Percentiles rank a stretch among this genome's conserved stretches.
These are phyloP conservation scores for Paraconiothyrium brasiliense DNA, from an alignment of 2,329 filamentous ascomycete species.

Conservation along the genomic window DNA sequence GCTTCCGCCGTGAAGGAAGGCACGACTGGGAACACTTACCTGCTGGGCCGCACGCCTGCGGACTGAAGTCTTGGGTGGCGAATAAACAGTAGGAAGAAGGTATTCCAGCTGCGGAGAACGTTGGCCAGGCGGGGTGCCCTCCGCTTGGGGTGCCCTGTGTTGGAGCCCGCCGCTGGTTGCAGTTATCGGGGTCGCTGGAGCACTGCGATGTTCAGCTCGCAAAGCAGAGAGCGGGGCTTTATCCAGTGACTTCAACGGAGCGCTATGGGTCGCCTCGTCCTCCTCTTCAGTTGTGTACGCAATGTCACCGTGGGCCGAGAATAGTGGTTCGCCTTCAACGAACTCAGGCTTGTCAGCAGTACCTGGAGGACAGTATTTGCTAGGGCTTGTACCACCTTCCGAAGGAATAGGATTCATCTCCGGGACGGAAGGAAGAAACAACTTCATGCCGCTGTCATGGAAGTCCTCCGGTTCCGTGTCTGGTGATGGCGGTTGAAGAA, in stretches of 20 bases:
- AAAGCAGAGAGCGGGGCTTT: constrained; percentile 19
- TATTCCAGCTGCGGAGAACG: constrained; percentile 15
- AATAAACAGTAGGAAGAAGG: constrained; percentile 43
- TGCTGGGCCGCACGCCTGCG: constrained; percentile 35
- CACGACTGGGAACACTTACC: constrained; percentile 36
- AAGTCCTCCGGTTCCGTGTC: constrained; percentile 21
- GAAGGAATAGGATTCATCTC: constrained; percentile 20
- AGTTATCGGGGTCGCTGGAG: constrained; percentile 4
- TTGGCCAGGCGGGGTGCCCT: neutral
- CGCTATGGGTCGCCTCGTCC: constrained; percentile 20
- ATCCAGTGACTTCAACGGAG: constrained; percentile 19
- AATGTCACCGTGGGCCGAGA: constrained; percentile 27
- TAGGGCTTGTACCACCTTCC: constrained; percentile 29
- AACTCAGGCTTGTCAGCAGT: constrained; percentile 41
- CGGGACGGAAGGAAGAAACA: constrained; percentile 24
- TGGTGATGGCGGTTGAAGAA: constrained; percentile 25
- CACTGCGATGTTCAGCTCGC: constrained; percentile 27
- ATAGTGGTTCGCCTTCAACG: constrained; percentile 32
- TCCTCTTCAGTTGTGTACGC: constrained; percentile 19
- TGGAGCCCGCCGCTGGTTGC: constrained; percentile 15
- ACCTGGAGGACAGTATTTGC: constrained; percentile 34
- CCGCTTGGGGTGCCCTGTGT: neutral
- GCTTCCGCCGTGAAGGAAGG: constrained; percentile 19
- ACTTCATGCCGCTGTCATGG: constrained; percentile 17
- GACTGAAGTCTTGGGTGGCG: constrained; percentile 35